Evolutionary conservation across 139 green algal genomes (phyloP).

Genomic region (Volvox africanus): DNA sequence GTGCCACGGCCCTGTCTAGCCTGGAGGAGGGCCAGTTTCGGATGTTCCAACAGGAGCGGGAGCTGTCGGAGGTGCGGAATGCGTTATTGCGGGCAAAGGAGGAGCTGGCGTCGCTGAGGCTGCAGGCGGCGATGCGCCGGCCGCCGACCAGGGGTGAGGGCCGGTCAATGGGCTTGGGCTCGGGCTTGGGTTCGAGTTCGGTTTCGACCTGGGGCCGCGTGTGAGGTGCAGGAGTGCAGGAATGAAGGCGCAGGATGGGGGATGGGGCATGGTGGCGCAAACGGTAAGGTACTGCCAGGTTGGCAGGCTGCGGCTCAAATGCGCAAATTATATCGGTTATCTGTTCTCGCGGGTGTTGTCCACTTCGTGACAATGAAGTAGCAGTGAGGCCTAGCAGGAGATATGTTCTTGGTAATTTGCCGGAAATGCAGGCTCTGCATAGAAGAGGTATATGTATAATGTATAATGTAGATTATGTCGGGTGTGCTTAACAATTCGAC

Average conservation of each 20-base stretch:
- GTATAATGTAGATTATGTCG: no score
- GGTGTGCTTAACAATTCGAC: no score
- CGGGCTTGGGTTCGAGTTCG: neutral
- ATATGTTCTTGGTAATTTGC: no score
- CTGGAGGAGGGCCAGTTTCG: constrained; percentile 42
- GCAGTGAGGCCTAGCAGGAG: no score
- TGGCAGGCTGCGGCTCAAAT: no score
- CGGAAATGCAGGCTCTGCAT: no score
- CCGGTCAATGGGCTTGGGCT: neutral
- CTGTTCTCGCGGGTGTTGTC: no score
- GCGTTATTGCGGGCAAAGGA: constrained; percentile 3
- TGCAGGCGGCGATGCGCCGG: constrained; percentile 13
- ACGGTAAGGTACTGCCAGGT: no score
- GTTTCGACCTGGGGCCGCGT: neutral
- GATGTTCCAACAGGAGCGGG: constrained; percentile 19
- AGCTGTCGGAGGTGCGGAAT: constrained; percentile 10
- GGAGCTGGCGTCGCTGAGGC: constrained; percentile 20
- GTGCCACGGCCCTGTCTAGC: constrained; percentile 4
- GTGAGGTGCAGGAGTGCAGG: neutral
- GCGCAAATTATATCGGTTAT: no score
- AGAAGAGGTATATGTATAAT: no score
- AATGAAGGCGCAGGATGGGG: neutral
- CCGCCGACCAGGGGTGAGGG: constrained; percentile 35
- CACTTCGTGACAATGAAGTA: no score
- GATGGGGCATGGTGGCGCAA: no score